Percentiles rank a stretch among this genome's conserved stretches.
Evolutionary conservation across 495 filamentous ascomycete genomes (phyloP).

Genomic region (Penicillium waksmanii): DNA sequence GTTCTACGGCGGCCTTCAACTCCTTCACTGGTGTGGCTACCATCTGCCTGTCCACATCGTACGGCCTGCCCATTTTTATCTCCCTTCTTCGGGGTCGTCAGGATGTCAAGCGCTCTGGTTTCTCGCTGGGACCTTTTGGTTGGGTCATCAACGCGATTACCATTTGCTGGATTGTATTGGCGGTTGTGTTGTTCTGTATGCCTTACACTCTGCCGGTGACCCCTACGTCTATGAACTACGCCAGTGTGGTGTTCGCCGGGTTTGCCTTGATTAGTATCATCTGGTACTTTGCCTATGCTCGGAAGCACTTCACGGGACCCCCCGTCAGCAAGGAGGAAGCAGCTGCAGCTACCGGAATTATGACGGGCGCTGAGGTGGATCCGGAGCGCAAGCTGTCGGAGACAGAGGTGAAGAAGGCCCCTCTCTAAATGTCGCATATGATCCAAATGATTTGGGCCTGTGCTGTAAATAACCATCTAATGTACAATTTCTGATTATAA

Average conservation of each 20-base stretch:
- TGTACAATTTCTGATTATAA: conserved; percentile 6
- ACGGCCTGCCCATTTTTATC: conserved; percentile 66
- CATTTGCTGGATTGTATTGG: conserved; percentile 54
- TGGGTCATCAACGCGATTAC: conserved; percentile 55
- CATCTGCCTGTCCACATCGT: conserved; percentile 64
- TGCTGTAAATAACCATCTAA: conserved; percentile 1
- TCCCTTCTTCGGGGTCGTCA: conserved; percentile 54
- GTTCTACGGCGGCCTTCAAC: conserved; percentile 64
- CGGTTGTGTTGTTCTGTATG: conserved; percentile 60
- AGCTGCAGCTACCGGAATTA: conserved; percentile 31
- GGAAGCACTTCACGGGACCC: conserved; percentile 71
- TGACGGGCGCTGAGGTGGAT: conserved; percentile 40
- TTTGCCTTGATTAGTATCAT: conserved; percentile 57
- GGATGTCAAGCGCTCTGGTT: conserved; percentile 49
- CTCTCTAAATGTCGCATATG: not conserved
- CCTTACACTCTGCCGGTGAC: conserved; percentile 54
- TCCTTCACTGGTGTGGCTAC: conserved; percentile 69
- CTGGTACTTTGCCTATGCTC: conserved; percentile 74
- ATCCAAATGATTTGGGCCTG: not conserved
- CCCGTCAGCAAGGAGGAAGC: conserved; percentile 52
- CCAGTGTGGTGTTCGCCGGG: conserved; percentile 65
- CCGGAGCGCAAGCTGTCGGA: conserved; percentile 23
- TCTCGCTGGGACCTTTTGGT: conserved; percentile 56
- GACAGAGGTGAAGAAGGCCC: conserved; percentile 26
- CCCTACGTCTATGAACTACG: conserved; percentile 60